These are phyloP conservation scores for Daldinia sp. DNA, from an alignment of 2,329 filamentous ascomycete genomes.

Conservation along the genomic window DNA sequence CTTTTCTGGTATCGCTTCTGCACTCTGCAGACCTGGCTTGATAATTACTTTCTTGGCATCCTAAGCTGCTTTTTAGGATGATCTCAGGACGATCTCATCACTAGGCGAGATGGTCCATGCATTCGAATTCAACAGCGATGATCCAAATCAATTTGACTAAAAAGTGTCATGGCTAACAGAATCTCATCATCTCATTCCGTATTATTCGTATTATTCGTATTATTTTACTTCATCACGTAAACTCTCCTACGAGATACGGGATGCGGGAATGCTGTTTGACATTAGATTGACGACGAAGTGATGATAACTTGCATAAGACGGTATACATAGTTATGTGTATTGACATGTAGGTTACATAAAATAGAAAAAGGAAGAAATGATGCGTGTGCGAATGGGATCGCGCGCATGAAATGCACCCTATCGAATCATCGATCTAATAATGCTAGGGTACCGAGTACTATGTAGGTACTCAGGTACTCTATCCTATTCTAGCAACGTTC, in stretches of 20 bases:
- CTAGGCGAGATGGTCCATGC: constrained; percentile 23
- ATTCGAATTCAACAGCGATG: constrained; percentile 27
- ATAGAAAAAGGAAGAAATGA: too few relatives aligned
- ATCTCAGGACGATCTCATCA: constrained; percentile 37
- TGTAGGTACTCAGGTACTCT: too few relatives aligned
- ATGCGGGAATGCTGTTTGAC: neutral
- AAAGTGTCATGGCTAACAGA: constrained; percentile 6
- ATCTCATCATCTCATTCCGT: neutral
- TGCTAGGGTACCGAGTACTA: too few relatives aligned
- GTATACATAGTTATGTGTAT: neutral
- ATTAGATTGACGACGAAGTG: constrained; percentile 18
- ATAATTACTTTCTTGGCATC: constrained; percentile 29
- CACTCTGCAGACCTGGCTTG: constrained; percentile 7
- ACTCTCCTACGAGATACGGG: constrained; percentile 5
- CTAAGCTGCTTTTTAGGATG: constrained; percentile 31
- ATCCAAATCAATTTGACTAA: constrained; percentile 32
- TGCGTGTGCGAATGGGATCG: neutral
- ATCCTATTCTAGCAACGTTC: constrained; percentile 14
- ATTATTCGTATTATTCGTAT: constrained; percentile 8
- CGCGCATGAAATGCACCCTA: constrained; percentile 22
- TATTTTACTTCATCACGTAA: constrained; percentile 13
- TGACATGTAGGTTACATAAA: neutral
- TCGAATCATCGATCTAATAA: constrained; percentile 7
- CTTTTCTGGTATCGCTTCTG: too few relatives aligned
- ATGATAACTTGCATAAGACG: constrained; percentile 14